These are phyloP conservation scores for Collybia mongolica DNA, from an alignment of 768 basidiomycete species.

Conservation along the genomic window DNA sequence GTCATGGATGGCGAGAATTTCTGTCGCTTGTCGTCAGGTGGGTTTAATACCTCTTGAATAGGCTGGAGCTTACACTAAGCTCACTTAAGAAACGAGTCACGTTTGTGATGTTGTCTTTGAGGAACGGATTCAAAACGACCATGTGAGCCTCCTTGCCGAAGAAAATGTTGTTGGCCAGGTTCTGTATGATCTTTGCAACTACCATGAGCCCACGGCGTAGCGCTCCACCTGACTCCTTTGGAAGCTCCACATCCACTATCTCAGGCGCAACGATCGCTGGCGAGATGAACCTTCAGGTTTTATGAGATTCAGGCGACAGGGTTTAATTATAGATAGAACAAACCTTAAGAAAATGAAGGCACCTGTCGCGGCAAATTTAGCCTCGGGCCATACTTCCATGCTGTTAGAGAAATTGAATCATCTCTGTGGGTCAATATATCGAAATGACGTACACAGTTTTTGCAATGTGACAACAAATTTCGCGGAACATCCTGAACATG, in stretches of 20 bases:
- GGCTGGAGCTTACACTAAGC: conserved; percentile 51
- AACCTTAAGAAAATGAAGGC: conserved; percentile 91
- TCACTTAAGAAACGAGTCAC: conserved; percentile 79
- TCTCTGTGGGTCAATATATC: background rate
- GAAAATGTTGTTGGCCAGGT: conserved; percentile 90
- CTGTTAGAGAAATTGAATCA: conserved; percentile 26
- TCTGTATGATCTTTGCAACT: conserved; percentile 91
- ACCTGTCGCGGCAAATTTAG: conserved; percentile 80
- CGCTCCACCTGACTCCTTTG: conserved; percentile 52
- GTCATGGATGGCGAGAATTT: conserved; percentile 33
- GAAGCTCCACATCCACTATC: conserved; percentile 78
- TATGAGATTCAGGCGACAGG: background rate
- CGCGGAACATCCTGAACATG: conserved; percentile 71
- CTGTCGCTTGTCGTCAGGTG: conserved; percentile 18
- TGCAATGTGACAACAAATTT: conserved; percentile 82
- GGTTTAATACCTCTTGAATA: background rate
- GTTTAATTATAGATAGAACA: conserved; percentile 1
- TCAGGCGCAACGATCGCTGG: conserved; percentile 89
- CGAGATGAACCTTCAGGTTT: conserved; percentile 72
- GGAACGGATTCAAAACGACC: conserved; percentile 75
- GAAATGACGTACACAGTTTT: conserved; percentile 62
- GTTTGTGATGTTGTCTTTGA: conserved; percentile 64
- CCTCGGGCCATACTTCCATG: conserved; percentile 69
- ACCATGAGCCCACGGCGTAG: conserved; percentile 80
- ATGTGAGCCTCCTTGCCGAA: conserved; percentile 91